Evolutionary conservation across 2,329 filamentous ascomycete genomes (phyloP).

Genomic region (Ophioceras dolichostomum): DNA sequence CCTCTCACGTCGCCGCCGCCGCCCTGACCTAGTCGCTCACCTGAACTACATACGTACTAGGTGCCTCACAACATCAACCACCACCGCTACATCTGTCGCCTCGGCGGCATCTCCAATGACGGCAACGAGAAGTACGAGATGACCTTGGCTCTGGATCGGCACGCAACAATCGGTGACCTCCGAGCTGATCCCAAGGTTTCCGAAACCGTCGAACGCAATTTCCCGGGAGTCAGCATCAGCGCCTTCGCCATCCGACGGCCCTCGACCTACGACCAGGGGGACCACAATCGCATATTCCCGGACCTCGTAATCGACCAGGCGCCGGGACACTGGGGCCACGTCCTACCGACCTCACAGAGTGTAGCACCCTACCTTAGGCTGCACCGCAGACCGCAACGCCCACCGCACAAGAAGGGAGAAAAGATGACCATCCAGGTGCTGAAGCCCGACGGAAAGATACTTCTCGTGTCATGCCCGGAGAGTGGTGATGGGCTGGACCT

Average conservation of each 20-base stretch:
- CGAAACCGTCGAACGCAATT: neutral
- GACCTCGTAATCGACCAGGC: too few species aligned
- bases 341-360: too few species aligned
- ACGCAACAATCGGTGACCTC: neutral
- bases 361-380: neutral
- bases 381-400: neutral
- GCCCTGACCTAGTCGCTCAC: too few species aligned
- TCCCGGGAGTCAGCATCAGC: neutral
- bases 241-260: neutral
- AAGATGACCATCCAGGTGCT: neutral
- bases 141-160: neutral
- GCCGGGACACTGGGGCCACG: neutral
- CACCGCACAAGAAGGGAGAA: neutral
- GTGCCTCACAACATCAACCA: neutral
- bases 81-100: neutral
- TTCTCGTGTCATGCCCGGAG: neutral
- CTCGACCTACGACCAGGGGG: neutral
- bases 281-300: neutral
- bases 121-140: neutral
- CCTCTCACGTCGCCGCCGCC: too few species aligned
- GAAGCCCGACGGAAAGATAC: neutral
- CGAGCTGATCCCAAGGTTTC: neutral
- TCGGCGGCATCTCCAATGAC: neutral
- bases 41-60: neutral
- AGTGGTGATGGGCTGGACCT: neutral